phyloP scores from a whole-genome alignment of 148 eudicot genomes.

The Dysphania ambrosioides region DNA sequence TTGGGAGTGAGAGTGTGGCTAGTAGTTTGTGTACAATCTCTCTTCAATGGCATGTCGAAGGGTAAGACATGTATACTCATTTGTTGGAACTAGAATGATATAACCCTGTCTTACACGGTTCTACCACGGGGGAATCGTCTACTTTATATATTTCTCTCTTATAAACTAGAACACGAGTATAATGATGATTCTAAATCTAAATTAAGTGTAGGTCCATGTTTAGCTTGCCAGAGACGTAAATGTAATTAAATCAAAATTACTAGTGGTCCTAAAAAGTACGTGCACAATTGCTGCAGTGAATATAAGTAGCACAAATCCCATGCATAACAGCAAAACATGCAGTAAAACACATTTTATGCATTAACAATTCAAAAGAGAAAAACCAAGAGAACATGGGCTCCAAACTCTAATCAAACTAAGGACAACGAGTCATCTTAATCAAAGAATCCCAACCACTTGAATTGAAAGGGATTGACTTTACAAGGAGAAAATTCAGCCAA shows the following conservation, averaged over 20 bases:
- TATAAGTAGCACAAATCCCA: background rate
- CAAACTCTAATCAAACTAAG: background rate
- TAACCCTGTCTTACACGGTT: too few species aligned
- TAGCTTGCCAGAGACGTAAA: background rate
- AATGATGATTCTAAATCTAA: too few species aligned
- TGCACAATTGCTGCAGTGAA: background rate
- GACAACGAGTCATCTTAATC: background rate
- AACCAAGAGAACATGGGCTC: background rate
- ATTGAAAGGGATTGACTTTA: constrained; percentile 8
- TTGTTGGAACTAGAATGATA: too few species aligned
- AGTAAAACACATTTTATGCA: background rate
- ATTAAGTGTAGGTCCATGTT: too few species aligned
- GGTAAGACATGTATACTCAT: too few species aligned
- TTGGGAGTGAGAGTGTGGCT: too few species aligned
- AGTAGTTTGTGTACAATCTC: too few species aligned
- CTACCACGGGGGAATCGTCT: too few species aligned
- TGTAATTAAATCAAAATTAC: too few species aligned
- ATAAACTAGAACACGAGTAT: too few species aligned
- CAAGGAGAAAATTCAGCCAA: constrained; percentile 9
- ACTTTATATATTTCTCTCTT: too few species aligned
- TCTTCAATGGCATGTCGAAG: too few species aligned
- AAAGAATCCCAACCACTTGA: constrained; percentile 9
- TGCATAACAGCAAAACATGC: background rate
- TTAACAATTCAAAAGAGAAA: background rate
- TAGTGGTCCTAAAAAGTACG: background rate